Evolutionary conservation across 495 filamentous ascomycete species (phyloP).

Genomic region (Neohortaea acidophila): DNA sequence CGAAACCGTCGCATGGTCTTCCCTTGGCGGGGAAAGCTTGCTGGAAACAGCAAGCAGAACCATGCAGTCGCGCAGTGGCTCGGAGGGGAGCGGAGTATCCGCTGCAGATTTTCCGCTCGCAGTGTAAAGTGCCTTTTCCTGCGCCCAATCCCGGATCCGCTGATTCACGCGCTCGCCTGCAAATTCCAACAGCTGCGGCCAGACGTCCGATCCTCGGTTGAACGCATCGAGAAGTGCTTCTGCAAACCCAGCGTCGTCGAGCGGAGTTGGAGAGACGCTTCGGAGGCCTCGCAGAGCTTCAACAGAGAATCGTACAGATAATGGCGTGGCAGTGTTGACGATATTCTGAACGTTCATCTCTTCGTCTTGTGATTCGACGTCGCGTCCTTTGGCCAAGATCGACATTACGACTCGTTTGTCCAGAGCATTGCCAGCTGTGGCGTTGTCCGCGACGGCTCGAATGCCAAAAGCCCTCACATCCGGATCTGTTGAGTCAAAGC

Average conservation of each 20-base stretch:
- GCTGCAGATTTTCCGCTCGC: background rate
- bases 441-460: background rate
- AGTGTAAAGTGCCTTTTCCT: conserved; percentile 2
- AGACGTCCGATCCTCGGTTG: conserved; percentile 6
- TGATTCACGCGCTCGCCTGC: conserved; percentile 3
- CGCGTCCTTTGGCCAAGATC: too few relatives aligned
- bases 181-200: conserved; percentile 13
- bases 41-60: background rate
- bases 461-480: background rate
- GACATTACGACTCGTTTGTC: too few relatives aligned
- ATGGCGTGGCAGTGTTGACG: conserved; percentile 4
- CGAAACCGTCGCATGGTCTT: background rate
- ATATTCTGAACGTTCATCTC: conserved; percentile 2
- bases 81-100: too few relatives aligned
- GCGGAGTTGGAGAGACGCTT: background rate
- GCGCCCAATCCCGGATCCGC: conserved; percentile 9
- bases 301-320: conserved; percentile 10
- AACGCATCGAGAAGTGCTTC: conserved; percentile 8
- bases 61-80: conserved; percentile 1
- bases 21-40: background rate
- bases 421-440: too few relatives aligned
- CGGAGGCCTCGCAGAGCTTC: conserved; percentile 1
- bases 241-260: background rate
- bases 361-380: too few relatives aligned
- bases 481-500: background rate